Conservation (phyloP, 768 basidiomycete species). For the Lepiota subincarnata region DNA sequence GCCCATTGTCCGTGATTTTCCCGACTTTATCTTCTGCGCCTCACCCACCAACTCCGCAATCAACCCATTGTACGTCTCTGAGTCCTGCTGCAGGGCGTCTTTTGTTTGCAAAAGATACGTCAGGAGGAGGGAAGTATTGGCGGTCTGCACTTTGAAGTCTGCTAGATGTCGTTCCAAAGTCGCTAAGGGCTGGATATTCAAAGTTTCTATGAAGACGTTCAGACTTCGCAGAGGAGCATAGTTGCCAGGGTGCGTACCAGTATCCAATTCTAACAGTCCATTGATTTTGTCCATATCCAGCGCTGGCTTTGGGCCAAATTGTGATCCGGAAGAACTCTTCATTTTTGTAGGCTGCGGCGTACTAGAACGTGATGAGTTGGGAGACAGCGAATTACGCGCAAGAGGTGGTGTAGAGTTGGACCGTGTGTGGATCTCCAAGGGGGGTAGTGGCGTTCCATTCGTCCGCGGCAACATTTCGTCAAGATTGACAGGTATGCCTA, state of each 20-base stretch:
- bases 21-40: conserved; percentile 78
- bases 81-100: conserved; percentile 81
- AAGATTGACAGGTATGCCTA: conserved; percentile 92
- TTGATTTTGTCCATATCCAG: conserved; percentile 65
- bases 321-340: conserved; percentile 30
- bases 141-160: conserved; percentile 69
- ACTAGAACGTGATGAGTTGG: conserved; percentile 50
- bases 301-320: conserved; percentile 74
- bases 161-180: conserved; percentile 63
- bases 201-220: conserved; percentile 44
- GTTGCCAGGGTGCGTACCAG: conserved; percentile 44
- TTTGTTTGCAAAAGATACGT: conserved; percentile 79
- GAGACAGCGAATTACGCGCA: conserved; percentile 29
- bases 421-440: conserved; percentile 78
- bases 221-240: conserved; percentile 3
- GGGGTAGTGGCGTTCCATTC: conserved; percentile 64
- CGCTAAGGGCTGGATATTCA: conserved; percentile 67
- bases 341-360: conserved; percentile 36
- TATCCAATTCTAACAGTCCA: conserved; percentile 58
- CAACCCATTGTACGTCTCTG: conserved; percentile 84
- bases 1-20: conserved; percentile 39
- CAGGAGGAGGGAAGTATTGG: conserved; percentile 68
- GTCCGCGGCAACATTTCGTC: conserved; percentile 82
- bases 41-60: conserved; percentile 92
- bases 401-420: conserved; percentile 75